Conservation (phyloP, 768 basidiomycete species). For the Boletellus ananiceps region DNA sequence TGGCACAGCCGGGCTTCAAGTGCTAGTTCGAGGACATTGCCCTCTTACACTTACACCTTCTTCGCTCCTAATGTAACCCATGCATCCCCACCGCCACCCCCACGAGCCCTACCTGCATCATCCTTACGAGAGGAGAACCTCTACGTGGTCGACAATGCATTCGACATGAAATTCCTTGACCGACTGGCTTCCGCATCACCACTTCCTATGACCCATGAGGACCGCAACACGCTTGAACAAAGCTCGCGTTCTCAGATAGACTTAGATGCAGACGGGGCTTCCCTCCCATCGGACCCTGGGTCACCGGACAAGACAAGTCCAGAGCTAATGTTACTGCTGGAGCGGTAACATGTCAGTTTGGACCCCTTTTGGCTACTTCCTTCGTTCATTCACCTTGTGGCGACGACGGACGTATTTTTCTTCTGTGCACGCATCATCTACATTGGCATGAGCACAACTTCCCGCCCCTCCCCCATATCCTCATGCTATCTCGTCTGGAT, state of each 20-base stretch:
- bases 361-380: slow-evolving; percentile 1
- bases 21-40: slow-evolving; percentile 13
- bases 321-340: slow-evolving; percentile 42
- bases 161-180: slow-evolving; percentile 39
- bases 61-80: slow-evolving; percentile 43
- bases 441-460: slow-evolving; percentile 11
- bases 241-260: slow-evolving; percentile 14
- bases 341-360: slow-evolving; percentile 30
- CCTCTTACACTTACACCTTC: slow-evolving; percentile 40
- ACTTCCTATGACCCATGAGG: slow-evolving; percentile 33
- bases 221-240: slow-evolving; percentile 16
- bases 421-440: slow-evolving; percentile 15
- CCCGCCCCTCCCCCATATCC: not conserved
- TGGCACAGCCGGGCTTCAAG: slow-evolving; percentile 33
- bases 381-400: slow-evolving; percentile 8
- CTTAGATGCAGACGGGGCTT: slow-evolving; percentile 45
- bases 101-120: not conserved
- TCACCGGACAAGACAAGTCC: slow-evolving; percentile 40
- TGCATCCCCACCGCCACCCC: slow-evolving; percentile 18
- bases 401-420: slow-evolving; percentile 19
- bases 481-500: slow-evolving; percentile 15
- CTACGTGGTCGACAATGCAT: slow-evolving; percentile 21
- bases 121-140: slow-evolving; percentile 18
- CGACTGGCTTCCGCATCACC: slow-evolving; percentile 37
- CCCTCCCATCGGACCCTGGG: slow-evolving; percentile 34